phyloP scores from a whole-genome alignment of 148 eudicot species.

The Silene latifolia region DNA sequence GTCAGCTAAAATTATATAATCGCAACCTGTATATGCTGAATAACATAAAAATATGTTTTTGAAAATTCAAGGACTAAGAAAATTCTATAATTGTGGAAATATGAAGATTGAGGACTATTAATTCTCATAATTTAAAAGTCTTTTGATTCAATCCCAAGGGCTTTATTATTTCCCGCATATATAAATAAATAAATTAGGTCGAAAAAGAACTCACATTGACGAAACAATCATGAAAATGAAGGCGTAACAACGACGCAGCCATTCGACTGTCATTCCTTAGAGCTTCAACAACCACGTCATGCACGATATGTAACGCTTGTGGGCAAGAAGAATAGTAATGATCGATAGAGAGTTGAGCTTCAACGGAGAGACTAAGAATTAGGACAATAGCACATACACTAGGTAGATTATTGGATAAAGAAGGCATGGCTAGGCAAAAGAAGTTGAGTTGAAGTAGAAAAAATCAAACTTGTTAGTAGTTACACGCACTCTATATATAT shows the following conservation, averaged over 20 bases:
- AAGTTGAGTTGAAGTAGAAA: neutral
- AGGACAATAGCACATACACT: neutral
- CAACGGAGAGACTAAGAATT: neutral
- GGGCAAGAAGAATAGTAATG: constrained; percentile 30
- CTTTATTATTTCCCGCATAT: too few relatives aligned
- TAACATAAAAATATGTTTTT: too few relatives aligned
- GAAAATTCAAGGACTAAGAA: too few relatives aligned
- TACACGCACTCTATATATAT: neutral
- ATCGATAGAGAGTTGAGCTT: constrained; percentile 18
- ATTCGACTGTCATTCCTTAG: constrained; percentile 37
- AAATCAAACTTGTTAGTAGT: neutral
- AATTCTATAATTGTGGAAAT: too few relatives aligned
- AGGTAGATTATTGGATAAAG: neutral
- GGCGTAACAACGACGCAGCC: constrained; percentile 50
- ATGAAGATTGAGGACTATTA: too few relatives aligned
- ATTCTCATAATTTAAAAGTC: too few relatives aligned
- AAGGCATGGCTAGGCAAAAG: neutral
- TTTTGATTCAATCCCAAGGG: too few relatives aligned
- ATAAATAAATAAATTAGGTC: too few relatives aligned
- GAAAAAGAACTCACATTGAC: constrained; percentile 37
- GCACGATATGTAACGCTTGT: constrained; percentile 11
- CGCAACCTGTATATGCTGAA: too few relatives aligned
- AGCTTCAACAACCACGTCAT: constrained; percentile 23
- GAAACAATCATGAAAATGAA: constrained; percentile 60
- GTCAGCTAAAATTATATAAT: too few relatives aligned